Base-by-base conservation (phyloP, 2,329 filamentous ascomycete genomes). In the Fragosphaeria purpurea region DNA sequence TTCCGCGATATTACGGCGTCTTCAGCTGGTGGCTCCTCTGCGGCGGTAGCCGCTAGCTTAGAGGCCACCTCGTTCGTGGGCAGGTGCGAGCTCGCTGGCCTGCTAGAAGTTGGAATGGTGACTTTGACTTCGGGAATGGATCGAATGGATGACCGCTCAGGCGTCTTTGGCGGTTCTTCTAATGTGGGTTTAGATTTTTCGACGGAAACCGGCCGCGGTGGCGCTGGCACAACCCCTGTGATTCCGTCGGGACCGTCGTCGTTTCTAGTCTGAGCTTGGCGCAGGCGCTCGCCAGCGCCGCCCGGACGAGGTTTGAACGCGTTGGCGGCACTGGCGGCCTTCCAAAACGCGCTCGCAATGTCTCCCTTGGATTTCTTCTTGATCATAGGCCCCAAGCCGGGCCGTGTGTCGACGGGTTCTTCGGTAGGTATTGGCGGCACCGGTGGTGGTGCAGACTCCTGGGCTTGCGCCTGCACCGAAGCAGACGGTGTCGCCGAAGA, bases 361-460 rank as follows among this genome's bases (percentile, higher is more conserved):
- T 93, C 83, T n/a, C 74, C 76, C 55, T 77, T 82, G 1, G 82
- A 83, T 54, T 78, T 80, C 55, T 84, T 80, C 66, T 88, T 91
- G 60, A 96, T 85, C 90, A 95, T 95, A 2, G 89, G 88, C 0
- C 88, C 88, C 6, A 95, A 75, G 1, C 88, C 89, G 13, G 88
- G 88, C n/a, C 87, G 70, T 6, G 55, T 61, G 2, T 75, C 72
- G 3, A 52, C 58, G 38, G 60, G 55, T 6, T 63, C 62, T 6
- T 58, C 50, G 22, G 22, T 22, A 22, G 22, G 22, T 22, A 22
- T 22, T 22, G 22, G 22, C 1, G 65, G 60, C 1, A 43, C 34
- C 0, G 45, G 10, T 9, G 54, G 50, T 38, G 52, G 22, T 48
- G 48, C 4, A 58, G 53, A 11, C 6, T 63, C 56, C 37, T 65